These are phyloP conservation scores for Eucalyptus rudis DNA, from an alignment of 345 rosid genomes.

Conservation along the genomic window DNA sequence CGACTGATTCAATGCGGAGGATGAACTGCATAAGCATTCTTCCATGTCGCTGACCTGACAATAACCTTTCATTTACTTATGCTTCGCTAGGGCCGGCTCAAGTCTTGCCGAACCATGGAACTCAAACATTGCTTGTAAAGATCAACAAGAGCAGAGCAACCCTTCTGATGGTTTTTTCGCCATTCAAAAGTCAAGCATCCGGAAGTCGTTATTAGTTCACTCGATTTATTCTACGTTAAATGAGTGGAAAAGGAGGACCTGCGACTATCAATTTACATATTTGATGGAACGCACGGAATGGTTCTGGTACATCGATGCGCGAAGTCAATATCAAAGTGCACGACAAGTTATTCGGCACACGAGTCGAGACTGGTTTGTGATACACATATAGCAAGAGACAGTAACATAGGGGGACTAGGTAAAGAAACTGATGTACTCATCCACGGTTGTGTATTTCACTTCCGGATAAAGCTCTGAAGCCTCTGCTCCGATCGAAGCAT, in stretches of 20 bases:
- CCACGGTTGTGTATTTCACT: constrained; percentile 22
- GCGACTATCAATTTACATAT: not conserved
- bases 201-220: not conserved
- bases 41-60: not conserved
- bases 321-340: not conserved
- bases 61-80: not conserved
- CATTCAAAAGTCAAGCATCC: not conserved
- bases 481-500: constrained; percentile 7
- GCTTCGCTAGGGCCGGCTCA: not conserved
- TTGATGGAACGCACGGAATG: not conserved
- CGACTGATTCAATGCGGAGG: not conserved
- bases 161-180: not conserved
- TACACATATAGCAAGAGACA: not conserved
- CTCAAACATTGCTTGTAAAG: not conserved
- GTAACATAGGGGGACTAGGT: not conserved
- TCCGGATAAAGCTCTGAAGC: constrained; percentile 20
- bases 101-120: not conserved
- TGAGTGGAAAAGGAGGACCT: not conserved
- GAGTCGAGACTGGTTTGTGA: not conserved
- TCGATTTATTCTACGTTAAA: not conserved
- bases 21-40: not conserved
- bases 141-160: not conserved
- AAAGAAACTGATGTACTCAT: constrained; percentile 20
- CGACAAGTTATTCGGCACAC: not conserved
- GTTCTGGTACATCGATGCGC: not conserved